Evolutionary conservation across 768 basidiomycete species (phyloP).

Genomic region (Coprinellus aureogranulatus): DNA sequence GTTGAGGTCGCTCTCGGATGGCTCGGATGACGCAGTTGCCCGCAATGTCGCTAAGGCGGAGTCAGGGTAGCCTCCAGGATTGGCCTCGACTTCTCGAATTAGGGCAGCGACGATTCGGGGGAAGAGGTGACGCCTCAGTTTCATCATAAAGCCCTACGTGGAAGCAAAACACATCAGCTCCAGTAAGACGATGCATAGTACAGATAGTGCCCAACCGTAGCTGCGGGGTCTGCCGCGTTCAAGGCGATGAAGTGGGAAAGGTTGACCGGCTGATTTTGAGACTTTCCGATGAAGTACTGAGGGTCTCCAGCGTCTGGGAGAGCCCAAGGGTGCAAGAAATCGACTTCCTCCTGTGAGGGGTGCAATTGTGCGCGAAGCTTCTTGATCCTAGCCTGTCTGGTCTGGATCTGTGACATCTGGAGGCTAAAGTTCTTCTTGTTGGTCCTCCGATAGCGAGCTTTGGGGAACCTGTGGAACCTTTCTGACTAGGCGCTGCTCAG

Average conservation of each 20-base stretch:
- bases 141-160: slow-evolving; percentile 24
- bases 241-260: neutral
- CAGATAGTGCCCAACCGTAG: neutral
- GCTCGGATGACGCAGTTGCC: neutral
- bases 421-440: neutral
- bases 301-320: neutral
- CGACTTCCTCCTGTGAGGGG: no score
- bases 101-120: slow-evolving; percentile 18
- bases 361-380: neutral
- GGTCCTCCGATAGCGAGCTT: neutral
- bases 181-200: neutral
- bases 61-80: neutral
- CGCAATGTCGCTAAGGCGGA: neutral
- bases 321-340: neutral
- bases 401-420: neutral
- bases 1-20: neutral
- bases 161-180: neutral
- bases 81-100: neutral
- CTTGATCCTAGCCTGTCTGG: neutral
- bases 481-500: neutral
- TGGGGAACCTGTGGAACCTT: neutral
- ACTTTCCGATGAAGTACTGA: neutral
- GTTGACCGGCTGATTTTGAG: neutral
- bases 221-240: neutral
- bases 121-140: slow-evolving; percentile 33